phyloP scores from a whole-genome alignment of 768 basidiomycete genomes.

The Lentinus brumalis region DNA sequence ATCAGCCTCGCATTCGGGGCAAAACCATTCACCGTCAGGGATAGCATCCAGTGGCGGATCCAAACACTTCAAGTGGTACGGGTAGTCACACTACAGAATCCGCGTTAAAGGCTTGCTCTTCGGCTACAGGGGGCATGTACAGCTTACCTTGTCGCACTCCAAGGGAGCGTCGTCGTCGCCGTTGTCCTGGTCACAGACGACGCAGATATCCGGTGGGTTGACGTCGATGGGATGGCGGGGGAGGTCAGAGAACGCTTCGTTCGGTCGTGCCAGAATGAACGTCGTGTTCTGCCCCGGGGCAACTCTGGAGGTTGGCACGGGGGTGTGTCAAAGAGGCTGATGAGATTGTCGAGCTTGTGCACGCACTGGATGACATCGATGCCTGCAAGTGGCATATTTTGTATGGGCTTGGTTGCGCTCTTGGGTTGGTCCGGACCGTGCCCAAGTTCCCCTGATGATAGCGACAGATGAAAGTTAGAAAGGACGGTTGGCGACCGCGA shows the following conservation, averaged over 20 bases:
- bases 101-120: neutral
- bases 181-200: conserved; percentile 68
- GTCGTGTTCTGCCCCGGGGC: conserved; percentile 88
- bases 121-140: neutral
- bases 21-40: conserved; percentile 94
- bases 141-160: conserved; percentile 85
- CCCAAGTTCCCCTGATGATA: conserved; percentile 70
- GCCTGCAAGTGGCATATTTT: conserved; percentile 68
- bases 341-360: neutral
- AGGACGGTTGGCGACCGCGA: too few relatives aligned
- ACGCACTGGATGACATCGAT: conserved; percentile 78
- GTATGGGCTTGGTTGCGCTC: conserved; percentile 82
- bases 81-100: conserved; percentile 75
- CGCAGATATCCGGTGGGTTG: conserved; percentile 65
- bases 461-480: neutral
- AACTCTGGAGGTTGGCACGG: conserved; percentile 48
- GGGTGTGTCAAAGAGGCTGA: neutral
- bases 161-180: conserved; percentile 75
- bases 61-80: conserved; percentile 85
- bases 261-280: conserved; percentile 76
- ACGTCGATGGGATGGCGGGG: conserved; percentile 80
- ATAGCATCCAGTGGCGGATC: conserved; percentile 72
- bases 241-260: conserved; percentile 73
- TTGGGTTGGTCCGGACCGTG: conserved; percentile 80
- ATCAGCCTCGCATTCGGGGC: conserved; percentile 66